Evolutionary conservation across 352 stramenopile genomes (phyloP), one percentile per base, ranked within the genome.

Genomic region (Pythium rishiriense): DNA sequence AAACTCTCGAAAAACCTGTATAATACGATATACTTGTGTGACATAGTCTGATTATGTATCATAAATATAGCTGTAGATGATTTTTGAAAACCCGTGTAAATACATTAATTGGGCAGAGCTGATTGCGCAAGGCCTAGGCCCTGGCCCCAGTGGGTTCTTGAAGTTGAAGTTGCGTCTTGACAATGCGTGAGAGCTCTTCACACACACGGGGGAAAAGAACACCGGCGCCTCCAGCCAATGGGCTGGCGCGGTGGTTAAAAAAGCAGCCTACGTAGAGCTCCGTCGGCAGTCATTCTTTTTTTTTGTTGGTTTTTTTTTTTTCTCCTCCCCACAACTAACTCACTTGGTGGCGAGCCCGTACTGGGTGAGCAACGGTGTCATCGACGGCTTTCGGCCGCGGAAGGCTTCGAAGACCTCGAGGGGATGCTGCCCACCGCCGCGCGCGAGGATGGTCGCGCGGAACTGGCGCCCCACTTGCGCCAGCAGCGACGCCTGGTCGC

Each of bases 361-460:
- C 72, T 99, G 97, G 26, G 90, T 83, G 35, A 99, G 79, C 29
- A 99, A 72, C 25, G 97, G 95, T 55, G 97, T 88, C 25, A 97
- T 90, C 24, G 79, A 97, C 21, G 97, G 95, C 58, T 98, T 92
- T 47, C 97, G 89, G 7, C 97, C 97, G 55, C 97, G 91, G 79
- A 99, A 99, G 48, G 72, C 78, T 61, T 97, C 85, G 70, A 98
- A 99, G 17, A 99, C 97, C 62, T 98, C 75, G 43, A 88, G 76
- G 25, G 91, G 91, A 72, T 97, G 87, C 62, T 93, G 79, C 3
- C 87, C 88, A 55, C 93, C 91, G 45, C 93, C 91, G 17, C 88
- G 79, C 21, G 75, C 88, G 29, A 98, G 72, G 24, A 99, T 91
- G 26, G 97, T 99, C 49, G 98, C 82, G 42, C 96, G 84, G 81